Percentiles rank a stretch among this genome's conserved stretches.
Evolutionary conservation across 371 early-diverging fungal species (phyloP).

Genomic region (Mortierella sp.): DNA sequence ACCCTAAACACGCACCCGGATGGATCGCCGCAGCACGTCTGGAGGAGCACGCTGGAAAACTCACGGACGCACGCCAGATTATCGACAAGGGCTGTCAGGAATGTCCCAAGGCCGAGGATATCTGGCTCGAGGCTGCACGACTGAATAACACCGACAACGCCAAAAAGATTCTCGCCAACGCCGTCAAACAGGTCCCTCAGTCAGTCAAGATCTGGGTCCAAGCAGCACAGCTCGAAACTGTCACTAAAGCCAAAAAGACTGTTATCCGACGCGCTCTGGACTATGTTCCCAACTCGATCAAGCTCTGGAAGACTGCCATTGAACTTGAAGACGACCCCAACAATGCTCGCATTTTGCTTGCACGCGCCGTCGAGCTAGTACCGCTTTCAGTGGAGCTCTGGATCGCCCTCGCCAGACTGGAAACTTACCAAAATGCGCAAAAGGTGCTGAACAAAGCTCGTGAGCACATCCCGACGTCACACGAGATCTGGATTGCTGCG

Average conservation of each 20-base stretch:
- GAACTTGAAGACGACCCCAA: constrained; percentile 93
- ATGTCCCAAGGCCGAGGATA: constrained; percentile 94
- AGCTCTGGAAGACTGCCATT: constrained; percentile 94
- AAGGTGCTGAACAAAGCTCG: constrained; percentile 93
- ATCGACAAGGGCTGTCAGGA: constrained; percentile 95
- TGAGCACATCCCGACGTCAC: constrained; percentile 86
- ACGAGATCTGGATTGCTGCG: constrained; percentile 96
- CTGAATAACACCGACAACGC: constrained; percentile 88
- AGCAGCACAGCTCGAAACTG: constrained; percentile 90
- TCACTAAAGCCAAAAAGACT: constrained; percentile 79
- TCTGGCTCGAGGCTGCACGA: constrained; percentile 97
- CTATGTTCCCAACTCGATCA: constrained; percentile 92
- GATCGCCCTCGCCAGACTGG: constrained; percentile 94
- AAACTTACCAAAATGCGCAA: constrained; percentile 91
- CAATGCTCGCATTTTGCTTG: constrained; percentile 91
- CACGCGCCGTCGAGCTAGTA: constrained; percentile 94
- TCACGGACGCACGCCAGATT: constrained; percentile 84
- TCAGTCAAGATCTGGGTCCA: constrained; percentile 95
- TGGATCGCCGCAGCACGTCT: constrained; percentile 98
- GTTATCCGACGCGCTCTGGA: constrained; percentile 96
- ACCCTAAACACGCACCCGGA: constrained; percentile 95
- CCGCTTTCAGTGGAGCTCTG: constrained; percentile 94
- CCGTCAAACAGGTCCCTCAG: constrained; percentile 90
- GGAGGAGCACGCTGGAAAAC: constrained; percentile 93
- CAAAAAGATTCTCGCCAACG: constrained; percentile 91